phyloP scores from a whole-genome alignment of 2,329 filamentous ascomycete species.

The Penicillium decumbens region DNA sequence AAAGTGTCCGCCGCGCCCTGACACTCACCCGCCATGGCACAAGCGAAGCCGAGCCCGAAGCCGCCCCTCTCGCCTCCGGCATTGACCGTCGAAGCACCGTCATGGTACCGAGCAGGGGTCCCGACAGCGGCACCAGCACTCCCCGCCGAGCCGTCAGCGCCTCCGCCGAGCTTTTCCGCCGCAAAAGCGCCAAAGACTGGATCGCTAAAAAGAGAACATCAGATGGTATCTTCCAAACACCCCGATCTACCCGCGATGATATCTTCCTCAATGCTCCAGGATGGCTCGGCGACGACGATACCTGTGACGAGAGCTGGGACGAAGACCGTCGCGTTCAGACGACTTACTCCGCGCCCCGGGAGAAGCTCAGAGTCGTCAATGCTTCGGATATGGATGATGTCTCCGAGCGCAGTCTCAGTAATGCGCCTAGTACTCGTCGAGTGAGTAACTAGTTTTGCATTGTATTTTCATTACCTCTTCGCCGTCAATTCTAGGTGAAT shows the following conservation, averaged over 20 bases:
- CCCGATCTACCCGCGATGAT: conserved; percentile 23
- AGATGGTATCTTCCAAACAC: conserved; percentile 16
- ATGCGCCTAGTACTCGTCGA: conserved; percentile 3
- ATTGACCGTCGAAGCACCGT: conserved; percentile 26
- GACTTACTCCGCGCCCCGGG: conserved; percentile 91
- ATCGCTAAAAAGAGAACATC: conserved; percentile 35
- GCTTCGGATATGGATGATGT: conserved; percentile 46
- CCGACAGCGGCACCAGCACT: conserved; percentile 13
- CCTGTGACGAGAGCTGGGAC: conserved; percentile 13
- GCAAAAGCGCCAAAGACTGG: conserved; percentile 52
- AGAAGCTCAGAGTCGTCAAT: conserved; percentile 85
- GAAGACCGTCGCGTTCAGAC: conserved; percentile 70
- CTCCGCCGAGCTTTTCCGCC: conserved; percentile 46
- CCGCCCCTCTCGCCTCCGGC: conserved; percentile 25
- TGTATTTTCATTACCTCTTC: conserved; percentile 3
- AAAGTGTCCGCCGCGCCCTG: conserved; percentile 63
- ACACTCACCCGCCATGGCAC: conserved; percentile 39
- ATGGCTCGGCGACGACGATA: conserved; percentile 27
- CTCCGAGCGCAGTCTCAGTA: conserved; percentile 26
- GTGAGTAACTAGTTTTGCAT: conserved; percentile 14
- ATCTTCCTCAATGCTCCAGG: conserved; percentile 24
- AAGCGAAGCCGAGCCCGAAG: conserved; percentile 14
- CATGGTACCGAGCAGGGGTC: conserved; percentile 10
- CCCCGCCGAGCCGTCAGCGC: conserved; percentile 48
- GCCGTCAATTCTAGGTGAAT: not conserved